Base-by-base conservation (phyloP, 2,329 filamentous ascomycete genomes). In the Aspergillus sp. region DNA sequence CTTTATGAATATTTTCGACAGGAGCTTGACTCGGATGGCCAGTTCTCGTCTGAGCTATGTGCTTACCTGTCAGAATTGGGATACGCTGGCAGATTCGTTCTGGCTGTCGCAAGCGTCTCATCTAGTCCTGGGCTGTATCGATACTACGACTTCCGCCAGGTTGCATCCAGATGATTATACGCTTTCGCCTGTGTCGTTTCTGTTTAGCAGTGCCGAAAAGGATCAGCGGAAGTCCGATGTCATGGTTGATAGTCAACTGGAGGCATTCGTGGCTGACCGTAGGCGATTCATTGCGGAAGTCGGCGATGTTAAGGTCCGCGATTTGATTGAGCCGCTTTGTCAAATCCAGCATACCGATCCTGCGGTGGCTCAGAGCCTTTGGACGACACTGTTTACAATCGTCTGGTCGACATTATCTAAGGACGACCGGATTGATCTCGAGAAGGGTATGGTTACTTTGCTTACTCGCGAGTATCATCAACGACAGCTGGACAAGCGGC, bases 31-130 rank as follows among this genome's bases (percentile, higher is more conserved):
- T n/a, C 87, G 90, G 60, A 88, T 88, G 5, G 91, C 90, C 1
- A 94, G 86, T 59, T 87, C 88, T 48, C 84, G 94, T 34, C 76
- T 98, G 35, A 85, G 85, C 49, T 97, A 96, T 68, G 85, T 97
- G 3, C 79, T 98, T 46, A 83, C 83, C 0, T 85, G 86, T 27
- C 94, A 98, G 64, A 97, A 97, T 58, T 99, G 93, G 93, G 91
- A 97, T 63, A 94, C 88, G 0, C 75, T 99, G 42, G 83, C 82
- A 2, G 93, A 98, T 57, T 94, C 88, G 1, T 99, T 94, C 71
- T 99, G 94, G 94, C 74, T 99, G 43, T 85, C 89, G 36, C 93
- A 99, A 68, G 91, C 94, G 32, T 89, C 89, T 12, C 93, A 98
- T 60, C 76, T 98, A 36, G 80, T 99, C 47, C 81, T 98, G 53